A percentile compares a stretch with the other conserved stretches of the same genome.
phyloP scores from a whole-genome alignment of 495 filamentous ascomycete genomes.

The Penicillium taxi region DNA sequence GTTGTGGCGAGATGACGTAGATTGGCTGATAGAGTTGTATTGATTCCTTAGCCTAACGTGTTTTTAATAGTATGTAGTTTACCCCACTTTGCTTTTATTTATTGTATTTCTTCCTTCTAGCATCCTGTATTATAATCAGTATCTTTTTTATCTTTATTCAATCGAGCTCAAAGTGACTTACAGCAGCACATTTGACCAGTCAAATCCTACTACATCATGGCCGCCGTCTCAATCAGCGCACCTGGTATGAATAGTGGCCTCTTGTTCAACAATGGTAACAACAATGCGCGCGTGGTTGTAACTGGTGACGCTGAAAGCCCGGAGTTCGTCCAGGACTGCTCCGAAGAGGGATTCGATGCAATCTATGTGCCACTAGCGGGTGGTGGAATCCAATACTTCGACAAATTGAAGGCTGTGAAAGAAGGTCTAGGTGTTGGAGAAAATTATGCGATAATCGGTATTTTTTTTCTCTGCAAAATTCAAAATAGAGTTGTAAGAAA shows the following conservation, averaged over 20 bases:
- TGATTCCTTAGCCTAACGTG: constrained; percentile 15
- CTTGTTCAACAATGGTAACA: constrained; percentile 33
- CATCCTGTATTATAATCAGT: not conserved
- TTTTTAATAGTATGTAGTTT: constrained; percentile 9
- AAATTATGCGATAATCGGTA: constrained; percentile 45
- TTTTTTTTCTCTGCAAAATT: constrained; percentile 3
- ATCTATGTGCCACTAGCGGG: constrained; percentile 50
- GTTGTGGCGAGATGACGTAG: constrained; percentile 6
- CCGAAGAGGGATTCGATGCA: constrained; percentile 59
- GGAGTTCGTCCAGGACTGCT: constrained; percentile 49
- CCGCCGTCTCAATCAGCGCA: constrained; percentile 33
- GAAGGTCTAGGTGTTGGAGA: constrained; percentile 41
- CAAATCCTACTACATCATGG: constrained; percentile 17
- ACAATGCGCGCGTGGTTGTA: constrained; percentile 52
- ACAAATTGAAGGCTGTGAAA: constrained; percentile 37
- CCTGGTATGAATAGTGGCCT: constrained; percentile 29
- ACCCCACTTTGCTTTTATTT: not conserved
- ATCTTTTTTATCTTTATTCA: no score
- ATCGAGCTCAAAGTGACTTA: not conserved
- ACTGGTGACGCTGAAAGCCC: constrained; percentile 54
- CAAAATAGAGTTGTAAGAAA: not conserved
- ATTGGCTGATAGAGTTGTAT: no score
- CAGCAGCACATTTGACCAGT: not conserved
- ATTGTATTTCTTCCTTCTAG: not conserved
- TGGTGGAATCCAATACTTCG: constrained; percentile 46